Evolutionary conservation across 129 eudicot genomes (phyloP), one percentile per base, ranked within the genome.

Genomic region (Lactuca sativa): DNA sequence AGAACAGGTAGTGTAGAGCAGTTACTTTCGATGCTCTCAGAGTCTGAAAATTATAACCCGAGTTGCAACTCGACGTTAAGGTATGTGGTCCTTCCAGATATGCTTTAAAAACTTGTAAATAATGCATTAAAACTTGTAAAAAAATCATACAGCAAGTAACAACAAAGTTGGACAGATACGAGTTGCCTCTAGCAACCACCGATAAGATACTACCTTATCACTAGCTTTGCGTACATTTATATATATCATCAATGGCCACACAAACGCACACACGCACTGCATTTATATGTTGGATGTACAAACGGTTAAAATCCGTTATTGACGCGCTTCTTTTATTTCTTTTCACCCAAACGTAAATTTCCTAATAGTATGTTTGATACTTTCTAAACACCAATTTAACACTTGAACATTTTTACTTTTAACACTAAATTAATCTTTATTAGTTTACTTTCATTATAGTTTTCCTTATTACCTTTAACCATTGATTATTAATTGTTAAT

Each of bases 121-220:
- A 16, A 62, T 13, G 65, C 76, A 31, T 53, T 33, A 44, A 43
- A 40, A 33, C 65, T 38, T 68, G 71, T 62, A 38, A 57, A 4
- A 12, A 60, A 34, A 15, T n/a, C 17, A 67, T 59, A 67, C 37
- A 59, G 36, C 80, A 69, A 21, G 71, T 77, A 54, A 77, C 71
- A 77, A 62, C 71, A 69, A 77, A 77, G 56, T 9, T 34, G 30
- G 59, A 44, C 72, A 64, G 79, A 57, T 66, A 56, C 30, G 52
- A 41, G 53, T 66, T 66, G 79, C 79, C 79, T 74, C 73, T 74
- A 74, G 79, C 71, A 43, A 74, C 57, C 66, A 53, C 64, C 66
- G 65, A 77, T 62, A 77, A 69, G 81, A 62, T 71, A 69, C 71
- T 33, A 55, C 76, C 81, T 69, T 76, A 76, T 76, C 81, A 61